A percentile compares a stretch with the other conserved stretches of the same genome.
phyloP scores from a whole-genome alignment of 108 stramenopile genomes.

The Discostella stelligeroides region DNA sequence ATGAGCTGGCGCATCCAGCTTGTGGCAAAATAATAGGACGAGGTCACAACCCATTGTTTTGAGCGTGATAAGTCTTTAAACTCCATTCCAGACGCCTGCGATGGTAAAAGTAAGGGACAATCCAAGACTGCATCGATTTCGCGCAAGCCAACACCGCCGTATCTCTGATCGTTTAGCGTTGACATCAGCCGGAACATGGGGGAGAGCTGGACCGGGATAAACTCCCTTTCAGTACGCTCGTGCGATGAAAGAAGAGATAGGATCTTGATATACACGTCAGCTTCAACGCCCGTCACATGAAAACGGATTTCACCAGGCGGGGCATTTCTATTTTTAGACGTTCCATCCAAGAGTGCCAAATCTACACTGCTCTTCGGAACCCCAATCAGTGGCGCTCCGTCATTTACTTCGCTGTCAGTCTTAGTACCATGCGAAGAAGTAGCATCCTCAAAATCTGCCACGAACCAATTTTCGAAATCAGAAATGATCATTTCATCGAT shows the following conservation, averaged over 20 bases:
- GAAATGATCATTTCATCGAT: conserved; percentile 32
- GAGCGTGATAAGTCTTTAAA: conserved; percentile 30
- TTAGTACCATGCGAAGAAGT: conserved; percentile 19
- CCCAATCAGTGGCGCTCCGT: neutral
- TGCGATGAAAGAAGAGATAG: conserved; percentile 35
- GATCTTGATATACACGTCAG: conserved; percentile 42
- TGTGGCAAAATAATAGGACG: conserved; percentile 47
- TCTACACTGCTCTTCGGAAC: conserved; percentile 27
- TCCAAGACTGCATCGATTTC: conserved; percentile 55
- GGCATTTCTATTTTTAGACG: conserved; percentile 11
- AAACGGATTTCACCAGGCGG: conserved; percentile 49
- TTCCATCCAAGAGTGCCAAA: conserved; percentile 37
- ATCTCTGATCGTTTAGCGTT: conserved; percentile 33
- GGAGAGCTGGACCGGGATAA: conserved; percentile 36
- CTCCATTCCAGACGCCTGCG: conserved; percentile 23
- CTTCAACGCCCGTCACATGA: conserved; percentile 23
- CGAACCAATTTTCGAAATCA: conserved; percentile 43
- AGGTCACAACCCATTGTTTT: conserved; percentile 40
- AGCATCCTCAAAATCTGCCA: conserved; percentile 48
- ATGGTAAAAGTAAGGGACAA: conserved; percentile 44
- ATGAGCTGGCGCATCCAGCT: conserved; percentile 53
- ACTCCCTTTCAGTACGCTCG: conserved; percentile 13
- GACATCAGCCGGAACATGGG: conserved; percentile 51
- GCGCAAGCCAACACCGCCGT: conserved; percentile 33
- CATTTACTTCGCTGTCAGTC: conserved; percentile 2